Base-by-base conservation (phyloP, 352 stramenopile species). In the Blastocystis sp. region DNA sequence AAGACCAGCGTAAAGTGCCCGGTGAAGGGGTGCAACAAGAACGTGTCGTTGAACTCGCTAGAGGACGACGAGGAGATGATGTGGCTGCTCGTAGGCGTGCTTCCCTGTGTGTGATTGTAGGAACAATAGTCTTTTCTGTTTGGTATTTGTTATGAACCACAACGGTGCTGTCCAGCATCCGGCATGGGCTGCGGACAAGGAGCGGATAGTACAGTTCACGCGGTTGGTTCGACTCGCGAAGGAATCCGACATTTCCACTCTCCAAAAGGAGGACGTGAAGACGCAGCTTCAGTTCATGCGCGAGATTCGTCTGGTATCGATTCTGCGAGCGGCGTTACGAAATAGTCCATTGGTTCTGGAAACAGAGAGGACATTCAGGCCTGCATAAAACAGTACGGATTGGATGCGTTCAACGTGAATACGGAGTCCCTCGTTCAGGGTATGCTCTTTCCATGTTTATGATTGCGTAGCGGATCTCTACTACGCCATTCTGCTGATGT, bases 11-110 rank as follows among this genome's bases (percentile, higher is more conserved):
- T 69, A 10, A 69, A 52, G 9, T 84, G 74, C 57, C 74, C 74
- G 24, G 74, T 84, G 10, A 59, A 54, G 21, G 74, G 74, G 38
- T 84, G 74, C 61, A 63, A 28, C 3, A 64, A 69, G 57, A 66
- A 7, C 6, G 74, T 84, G 10, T 34, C 48, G 21, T n/a, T 24
- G n/a, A 9, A 69, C 48, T 40, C 24, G 57, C 42, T 84, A 66
- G 54, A 52, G 59, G 48, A 62, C 45, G 74, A 84, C 24, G 40
- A 54, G 0, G 74, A 84, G 1, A 68, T 84, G 45, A 38, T 68
- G 14, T 84, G 74, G 74, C 24, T 59, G 52, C 40, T 84, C 34
- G 74, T 84, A 68, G 59, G 28, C 34, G 6, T 7, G 6, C 14
- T 57, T 57, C 6, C 48, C 6, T 17, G 48, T 14, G 48, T 57